Conservation (phyloP, 108 stramenopile genomes). For the Conticribra guillardii region DNA sequence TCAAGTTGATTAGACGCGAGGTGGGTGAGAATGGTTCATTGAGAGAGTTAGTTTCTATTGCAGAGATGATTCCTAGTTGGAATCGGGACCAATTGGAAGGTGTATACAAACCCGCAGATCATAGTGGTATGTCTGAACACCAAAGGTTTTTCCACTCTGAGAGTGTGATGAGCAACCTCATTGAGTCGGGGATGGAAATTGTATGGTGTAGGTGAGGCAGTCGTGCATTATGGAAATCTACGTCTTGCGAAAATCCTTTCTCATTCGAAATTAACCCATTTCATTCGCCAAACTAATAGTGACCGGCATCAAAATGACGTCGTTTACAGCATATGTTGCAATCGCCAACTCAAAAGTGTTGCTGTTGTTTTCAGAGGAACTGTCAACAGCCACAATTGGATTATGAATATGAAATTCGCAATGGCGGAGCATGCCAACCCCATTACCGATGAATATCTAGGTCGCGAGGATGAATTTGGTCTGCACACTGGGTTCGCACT, state of each 20-base stretch:
- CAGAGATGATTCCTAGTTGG: not conserved
- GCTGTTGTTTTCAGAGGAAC: slow-evolving; percentile 27
- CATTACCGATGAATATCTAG: slow-evolving; percentile 21
- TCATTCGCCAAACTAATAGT: too few species aligned
- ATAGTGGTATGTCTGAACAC: too few species aligned
- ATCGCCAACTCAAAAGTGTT: slow-evolving; percentile 25
- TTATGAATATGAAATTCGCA: slow-evolving; percentile 15
- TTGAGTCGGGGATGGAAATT: slow-evolving; percentile 34
- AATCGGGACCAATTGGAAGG: too few species aligned
- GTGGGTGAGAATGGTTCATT: too few species aligned
- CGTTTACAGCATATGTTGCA: slow-evolving; percentile 31
- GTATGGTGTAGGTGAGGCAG: too few species aligned
- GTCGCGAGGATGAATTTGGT: slow-evolving; percentile 7
- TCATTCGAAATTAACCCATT: too few species aligned
- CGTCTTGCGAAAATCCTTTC: too few species aligned
- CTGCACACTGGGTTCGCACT: slow-evolving; percentile 28
- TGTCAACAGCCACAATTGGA: slow-evolving; percentile 26
- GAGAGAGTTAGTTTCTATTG: too few species aligned
- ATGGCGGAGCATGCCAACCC: slow-evolving; percentile 29
- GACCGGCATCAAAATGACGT: slow-evolving; percentile 25
- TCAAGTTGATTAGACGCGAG: too few species aligned
- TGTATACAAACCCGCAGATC: too few species aligned
- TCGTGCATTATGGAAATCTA: too few species aligned
- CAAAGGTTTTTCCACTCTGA: too few species aligned
- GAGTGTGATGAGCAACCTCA: slow-evolving; percentile 21